Evolutionary conservation across 768 basidiomycete species (phyloP), one percentile per base, ranked within the genome.

Genomic region (Lyophyllum semitale): DNA sequence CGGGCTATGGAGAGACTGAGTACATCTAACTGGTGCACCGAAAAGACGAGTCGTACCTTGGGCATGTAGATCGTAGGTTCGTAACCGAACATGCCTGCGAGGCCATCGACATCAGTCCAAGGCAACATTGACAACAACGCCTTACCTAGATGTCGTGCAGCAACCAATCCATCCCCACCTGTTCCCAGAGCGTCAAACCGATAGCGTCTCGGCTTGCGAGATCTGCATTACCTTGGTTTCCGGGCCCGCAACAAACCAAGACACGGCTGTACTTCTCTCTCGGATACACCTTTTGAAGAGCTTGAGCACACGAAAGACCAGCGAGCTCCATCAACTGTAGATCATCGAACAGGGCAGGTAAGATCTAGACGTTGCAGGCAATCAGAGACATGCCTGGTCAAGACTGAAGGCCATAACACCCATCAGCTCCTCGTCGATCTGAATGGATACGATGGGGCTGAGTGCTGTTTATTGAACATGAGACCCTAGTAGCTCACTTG

Each of bases 391-490:
- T 55, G 88, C 93, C 81, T 96, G 96, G 64, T 98, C 95, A 40
- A 98, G 74, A 68, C 93, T 95, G 77, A 96, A 98, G 4, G 94
- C 94, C 1, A 95, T 95, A n/a, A 78, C 74, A 59, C 80, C 85
- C 96, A 98, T 98, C 45, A 98, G 84, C 66, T 97, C 92, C 64
- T 92, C 89, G 64, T 98, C 96, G 49, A 98, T 95, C 91, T 95
- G 61, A 11, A 47, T 23, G 29, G 18, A 38, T 48, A 51, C 32
- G 27, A 25, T 27, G 26, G n/a, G 47, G 9, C 51, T 52, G 22
- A 51, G 43, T 29, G 15, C 27, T 29, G 5, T 49, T 44, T 8
- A 26, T 38, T 50, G 26, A n/a, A 40, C 23, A 38, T 15, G 30
- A 29, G 40, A 42, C 46, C 48, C 9, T 46, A n/a, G 37, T 45